Conservation (phyloP, 805 yeast genomes). For the Torulaspora indica region DNA sequence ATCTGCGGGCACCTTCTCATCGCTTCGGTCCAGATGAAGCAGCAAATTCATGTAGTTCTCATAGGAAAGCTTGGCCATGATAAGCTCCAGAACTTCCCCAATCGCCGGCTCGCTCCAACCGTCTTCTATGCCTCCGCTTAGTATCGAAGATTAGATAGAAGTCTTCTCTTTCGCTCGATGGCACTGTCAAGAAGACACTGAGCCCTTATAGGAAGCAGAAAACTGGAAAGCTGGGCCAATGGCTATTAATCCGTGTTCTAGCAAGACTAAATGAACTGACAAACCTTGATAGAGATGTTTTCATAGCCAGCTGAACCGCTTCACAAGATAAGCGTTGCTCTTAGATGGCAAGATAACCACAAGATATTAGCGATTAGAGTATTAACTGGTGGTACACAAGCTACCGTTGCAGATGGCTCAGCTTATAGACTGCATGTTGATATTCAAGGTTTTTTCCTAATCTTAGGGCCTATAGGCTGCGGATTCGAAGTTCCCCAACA, state of each 20-base stretch:
- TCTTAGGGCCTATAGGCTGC: not conserved
- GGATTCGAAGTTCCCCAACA: not conserved
- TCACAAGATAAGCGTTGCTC: no score
- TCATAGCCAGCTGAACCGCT: not conserved
- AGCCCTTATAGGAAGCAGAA: not conserved
- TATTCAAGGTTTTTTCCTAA: not conserved
- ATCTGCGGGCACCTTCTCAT: slow-evolving; percentile 32
- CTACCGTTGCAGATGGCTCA: no score
- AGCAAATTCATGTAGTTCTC: slow-evolving; percentile 33
- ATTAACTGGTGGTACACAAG: no score
- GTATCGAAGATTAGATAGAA: not conserved
- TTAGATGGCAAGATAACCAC: no score
- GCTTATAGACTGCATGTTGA: no score
- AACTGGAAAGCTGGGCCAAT: not conserved
- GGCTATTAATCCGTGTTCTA: not conserved
- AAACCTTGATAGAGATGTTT: not conserved
- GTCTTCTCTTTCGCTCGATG: slow-evolving; percentile 1
- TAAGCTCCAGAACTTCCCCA: not conserved
- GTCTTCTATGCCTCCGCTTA: not conserved
- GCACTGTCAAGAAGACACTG: not conserved
- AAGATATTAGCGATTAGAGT: no score
- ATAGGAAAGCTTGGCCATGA: slow-evolving; percentile 21
- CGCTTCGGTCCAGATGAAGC: slow-evolving; percentile 26
- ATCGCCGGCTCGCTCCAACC: not conserved
- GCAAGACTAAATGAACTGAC: not conserved